Base-by-base conservation (phyloP, 768 basidiomycete species). In the Rhizopogon vulgaris region DNA sequence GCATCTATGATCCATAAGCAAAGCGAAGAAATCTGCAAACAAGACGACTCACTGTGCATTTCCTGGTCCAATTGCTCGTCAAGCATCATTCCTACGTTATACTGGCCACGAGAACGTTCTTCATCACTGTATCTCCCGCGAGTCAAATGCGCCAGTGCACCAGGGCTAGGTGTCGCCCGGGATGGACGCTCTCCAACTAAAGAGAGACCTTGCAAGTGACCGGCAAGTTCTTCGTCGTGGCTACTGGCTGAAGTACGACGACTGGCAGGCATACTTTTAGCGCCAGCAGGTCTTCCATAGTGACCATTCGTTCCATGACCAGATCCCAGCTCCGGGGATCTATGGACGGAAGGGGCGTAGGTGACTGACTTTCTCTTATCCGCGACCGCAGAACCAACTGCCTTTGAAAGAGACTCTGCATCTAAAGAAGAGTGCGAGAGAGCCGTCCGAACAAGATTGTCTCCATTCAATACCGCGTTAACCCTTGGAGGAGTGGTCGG, bases 61-160 rank as follows among this genome's bases (percentile, higher is more conserved):
- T 95, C 93, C 70, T 90, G 83, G 63, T 95, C 93, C 58, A 95
- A 71, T 63, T 94, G 91, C 67, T 94, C 89, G 59, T 95, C 93
- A 55, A 95, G 73, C 83, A 94, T 84, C 84, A 92, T 86, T 28
- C 89, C 90, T 38, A 87, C 81, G 62, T 90, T 91, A 67, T 83
- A 90, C 32, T 75, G 82, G 7, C 80, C 79, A 45, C 74, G 76
- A 12, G 74, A 69, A 38, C 77, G 79, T 49, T 87, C 84, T 45
- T 82, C 83, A 41, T 81, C 78, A 18, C 63, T 72, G 59, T 80
- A 82, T 17, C 79, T 77, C 9, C 71, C 77, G 58, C 80, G 74
- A 27, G 74, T 67, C 53, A 84, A 77, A 39, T 80, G 77, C 9
- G 80, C 74, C 12, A 75, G 69, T 1, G 78, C 74, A 30, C 22